Conservation (phyloP, 2,329 filamentous ascomycete species). For the Fusarium xylarioides region DNA sequence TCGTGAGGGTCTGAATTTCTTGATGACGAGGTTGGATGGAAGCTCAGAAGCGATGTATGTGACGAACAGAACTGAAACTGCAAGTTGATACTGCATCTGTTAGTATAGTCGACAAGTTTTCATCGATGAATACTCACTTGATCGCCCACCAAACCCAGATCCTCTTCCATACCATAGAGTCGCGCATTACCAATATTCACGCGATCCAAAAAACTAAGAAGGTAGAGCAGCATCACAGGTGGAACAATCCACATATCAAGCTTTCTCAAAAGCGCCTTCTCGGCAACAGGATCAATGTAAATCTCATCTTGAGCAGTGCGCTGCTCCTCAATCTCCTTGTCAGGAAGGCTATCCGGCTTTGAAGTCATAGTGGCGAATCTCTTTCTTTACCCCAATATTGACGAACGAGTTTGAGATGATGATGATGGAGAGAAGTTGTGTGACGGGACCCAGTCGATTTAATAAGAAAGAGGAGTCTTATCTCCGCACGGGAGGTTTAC, state of each 20-base stretch:
- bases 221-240: conserved; percentile 68
- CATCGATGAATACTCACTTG: not conserved
- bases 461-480: conserved; percentile 14
- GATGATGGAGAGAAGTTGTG: not conserved
- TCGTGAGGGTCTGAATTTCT: conserved; percentile 49
- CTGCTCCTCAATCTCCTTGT: conserved; percentile 37
- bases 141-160: conserved; percentile 64
- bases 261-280: conserved; percentile 60
- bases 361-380: conserved; percentile 22
- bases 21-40: conserved; percentile 55
- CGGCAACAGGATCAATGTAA: conserved; percentile 44
- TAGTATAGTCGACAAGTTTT: rapidly evolving
- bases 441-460: conserved; percentile 17
- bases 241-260: conserved; percentile 71
- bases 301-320: conserved; percentile 27
- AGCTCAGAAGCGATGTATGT: conserved; percentile 52
- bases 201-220: conserved; percentile 50
- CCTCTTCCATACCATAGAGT: conserved; percentile 69
- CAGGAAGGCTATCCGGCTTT: conserved; percentile 17
- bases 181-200: conserved; percentile 65
- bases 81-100: conserved; percentile 59
- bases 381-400: too few relatives aligned
- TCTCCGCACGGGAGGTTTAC: conserved; percentile 27
- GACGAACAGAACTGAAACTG: conserved; percentile 46
- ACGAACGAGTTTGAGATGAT: not conserved